Conservation (phyloP, 1,284 basidiomycete genomes). For the Leccinum pseudoinsigne region DNA sequence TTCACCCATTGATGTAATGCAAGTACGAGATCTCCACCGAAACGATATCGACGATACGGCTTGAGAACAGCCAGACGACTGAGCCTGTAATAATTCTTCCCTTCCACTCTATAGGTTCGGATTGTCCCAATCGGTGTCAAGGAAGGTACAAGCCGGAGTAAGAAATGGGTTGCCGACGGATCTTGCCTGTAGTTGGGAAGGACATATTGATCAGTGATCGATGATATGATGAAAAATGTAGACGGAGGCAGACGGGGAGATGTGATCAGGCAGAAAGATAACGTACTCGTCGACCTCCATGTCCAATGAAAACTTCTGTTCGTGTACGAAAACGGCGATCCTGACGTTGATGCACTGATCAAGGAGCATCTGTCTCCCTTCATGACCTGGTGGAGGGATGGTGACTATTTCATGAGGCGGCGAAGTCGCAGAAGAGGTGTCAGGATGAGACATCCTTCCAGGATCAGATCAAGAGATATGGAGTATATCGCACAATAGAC, state of each 20-base stretch:
- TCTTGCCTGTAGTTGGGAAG: conserved; percentile 48
- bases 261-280: conserved; percentile 7
- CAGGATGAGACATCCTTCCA: conserved; percentile 21
- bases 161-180: conserved; percentile 62
- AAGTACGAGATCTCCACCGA: conserved; percentile 64
- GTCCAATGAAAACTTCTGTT: conserved; percentile 61
- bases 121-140: conserved; percentile 68
- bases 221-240: conserved; percentile 5
- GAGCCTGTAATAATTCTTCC: conserved; percentile 58
- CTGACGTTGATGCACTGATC: conserved; percentile 65
- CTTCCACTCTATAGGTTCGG: conserved; percentile 30
- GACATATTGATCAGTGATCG: conserved; percentile 9
- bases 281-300: conserved; percentile 71
- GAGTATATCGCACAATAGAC: conserved; percentile 19
- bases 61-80: conserved; percentile 66
- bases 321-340: conserved; percentile 58
- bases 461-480: neutral
- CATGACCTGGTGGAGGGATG: conserved; percentile 39
- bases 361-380: conserved; percentile 37
- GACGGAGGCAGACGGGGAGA: neutral
- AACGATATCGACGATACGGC: conserved; percentile 59
- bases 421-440: conserved; percentile 10
- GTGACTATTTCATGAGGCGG: conserved; percentile 58
- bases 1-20: conserved; percentile 59
- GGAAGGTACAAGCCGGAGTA: conserved; percentile 63